Evolutionary conservation across 2,329 filamentous ascomycete species (phyloP).

Genomic region (Botrytis tulipae): DNA sequence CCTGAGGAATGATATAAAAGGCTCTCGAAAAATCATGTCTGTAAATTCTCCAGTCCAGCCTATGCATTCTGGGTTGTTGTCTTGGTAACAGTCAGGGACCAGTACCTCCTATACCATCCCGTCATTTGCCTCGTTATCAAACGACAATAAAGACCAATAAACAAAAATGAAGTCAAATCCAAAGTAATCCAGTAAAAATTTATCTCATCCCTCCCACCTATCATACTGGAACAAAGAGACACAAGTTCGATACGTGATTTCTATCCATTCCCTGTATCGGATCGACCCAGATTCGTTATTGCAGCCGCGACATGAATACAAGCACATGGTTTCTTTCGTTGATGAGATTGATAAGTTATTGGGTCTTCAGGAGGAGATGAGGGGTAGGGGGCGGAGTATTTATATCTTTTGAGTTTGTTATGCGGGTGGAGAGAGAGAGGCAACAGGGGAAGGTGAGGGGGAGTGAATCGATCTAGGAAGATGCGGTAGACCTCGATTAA

Average conservation of each 20-base stretch:
- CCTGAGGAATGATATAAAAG: accelerated
- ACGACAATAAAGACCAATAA: background rate
- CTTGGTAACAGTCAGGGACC: accelerated
- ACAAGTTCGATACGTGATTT: background rate
- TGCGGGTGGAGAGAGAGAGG: too few species aligned
- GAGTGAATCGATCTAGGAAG: too few species aligned
- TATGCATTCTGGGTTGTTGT: accelerated
- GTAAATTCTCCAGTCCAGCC: background rate
- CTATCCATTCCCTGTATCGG: accelerated
- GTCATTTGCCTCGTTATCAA: background rate
- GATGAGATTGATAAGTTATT: background rate
- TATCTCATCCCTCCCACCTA: too few species aligned
- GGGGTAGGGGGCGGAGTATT: too few species aligned
- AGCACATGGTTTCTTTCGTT: background rate
- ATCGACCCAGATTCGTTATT: accelerated
- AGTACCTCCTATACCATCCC: background rate
- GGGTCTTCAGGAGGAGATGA: too few species aligned
- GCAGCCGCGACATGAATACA: accelerated
- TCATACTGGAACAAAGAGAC: accelerated
- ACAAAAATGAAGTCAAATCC: accelerated
- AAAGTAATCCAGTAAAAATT: accelerated
- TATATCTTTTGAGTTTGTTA: background rate
- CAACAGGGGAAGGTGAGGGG: too few species aligned
- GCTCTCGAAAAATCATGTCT: background rate
- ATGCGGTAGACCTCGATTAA: accelerated